Percentiles rank a stretch among this genome's conserved stretches.
These are phyloP conservation scores for Schizothecium vesticola DNA, from an alignment of 495 filamentous ascomycete species.

Conservation along the genomic window DNA sequence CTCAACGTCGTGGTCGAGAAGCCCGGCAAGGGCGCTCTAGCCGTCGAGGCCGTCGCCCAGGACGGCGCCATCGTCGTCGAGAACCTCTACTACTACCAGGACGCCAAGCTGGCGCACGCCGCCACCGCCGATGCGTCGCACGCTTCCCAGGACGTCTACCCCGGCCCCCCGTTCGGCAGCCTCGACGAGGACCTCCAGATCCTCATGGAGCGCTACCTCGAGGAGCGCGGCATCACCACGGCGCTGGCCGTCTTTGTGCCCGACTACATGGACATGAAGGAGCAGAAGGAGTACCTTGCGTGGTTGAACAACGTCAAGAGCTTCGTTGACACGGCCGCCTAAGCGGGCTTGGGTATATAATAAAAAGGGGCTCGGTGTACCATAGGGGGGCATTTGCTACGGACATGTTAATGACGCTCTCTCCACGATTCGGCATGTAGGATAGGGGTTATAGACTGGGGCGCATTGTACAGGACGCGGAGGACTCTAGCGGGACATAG, in stretches of 20 bases:
- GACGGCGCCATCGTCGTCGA: slow-evolving; percentile 86
- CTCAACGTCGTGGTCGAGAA: slow-evolving; percentile 86
- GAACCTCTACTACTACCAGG: slow-evolving; percentile 80
- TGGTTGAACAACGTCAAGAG: slow-evolving; percentile 84
- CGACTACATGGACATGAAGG: slow-evolving; percentile 97
- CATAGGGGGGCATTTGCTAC: neutral
- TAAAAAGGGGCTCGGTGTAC: slow-evolving; percentile 4
- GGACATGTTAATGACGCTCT: slow-evolving; percentile 9
- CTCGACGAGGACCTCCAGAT: slow-evolving; percentile 94
- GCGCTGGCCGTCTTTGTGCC: slow-evolving; percentile 84
- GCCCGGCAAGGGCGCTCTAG: slow-evolving; percentile 67
- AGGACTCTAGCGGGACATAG: neutral
- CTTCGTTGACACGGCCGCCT: slow-evolving; percentile 58
- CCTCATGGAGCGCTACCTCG: slow-evolving; percentile 86
- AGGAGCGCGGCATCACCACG: slow-evolving; percentile 87
- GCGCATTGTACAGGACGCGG: neutral
- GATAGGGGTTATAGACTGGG: slow-evolving; percentile 7
- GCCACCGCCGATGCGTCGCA: slow-evolving; percentile 41
- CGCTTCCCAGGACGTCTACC: slow-evolving; percentile 67
- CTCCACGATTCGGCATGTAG: slow-evolving; percentile 7
- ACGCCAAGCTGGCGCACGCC: slow-evolving; percentile 61
- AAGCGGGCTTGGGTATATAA: slow-evolving; percentile 22
- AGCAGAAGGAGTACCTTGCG: slow-evolving; percentile 92
- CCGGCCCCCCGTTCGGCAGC: slow-evolving; percentile 87
- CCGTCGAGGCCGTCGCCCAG: slow-evolving; percentile 81